phyloP scores from a whole-genome alignment of 1,284 basidiomycete species.

The Neolentinus lepideus region DNA sequence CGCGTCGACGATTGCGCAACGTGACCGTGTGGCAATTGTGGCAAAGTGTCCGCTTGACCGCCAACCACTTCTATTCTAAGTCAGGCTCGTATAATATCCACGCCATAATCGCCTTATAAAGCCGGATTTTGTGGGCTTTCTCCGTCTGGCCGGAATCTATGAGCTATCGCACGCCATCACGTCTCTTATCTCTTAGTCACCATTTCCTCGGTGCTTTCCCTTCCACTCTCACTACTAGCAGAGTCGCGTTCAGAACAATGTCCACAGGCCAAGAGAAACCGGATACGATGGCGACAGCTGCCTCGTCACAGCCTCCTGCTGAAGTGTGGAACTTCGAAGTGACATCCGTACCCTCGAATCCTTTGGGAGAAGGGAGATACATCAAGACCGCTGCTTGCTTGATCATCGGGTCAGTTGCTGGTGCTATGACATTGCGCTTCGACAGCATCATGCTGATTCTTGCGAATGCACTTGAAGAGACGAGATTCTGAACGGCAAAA shows the following conservation, averaged over 20 bases:
- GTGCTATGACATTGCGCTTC: background rate
- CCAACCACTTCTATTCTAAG: background rate
- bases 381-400: constrained; percentile 70
- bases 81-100: background rate
- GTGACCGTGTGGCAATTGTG: background rate
- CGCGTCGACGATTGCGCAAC: background rate
- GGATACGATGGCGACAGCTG: background rate
- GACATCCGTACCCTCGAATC: constrained; percentile 52
- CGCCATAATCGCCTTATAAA: background rate
- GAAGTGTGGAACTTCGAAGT: constrained; percentile 1
- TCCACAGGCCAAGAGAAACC: background rate
- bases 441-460: background rate
- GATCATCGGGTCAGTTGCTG: constrained; percentile 60
- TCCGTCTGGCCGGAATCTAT: background rate
- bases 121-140: background rate
- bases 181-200: background rate
- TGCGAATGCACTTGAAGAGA: constrained; percentile 40
- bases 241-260: background rate
- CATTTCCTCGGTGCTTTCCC: background rate
- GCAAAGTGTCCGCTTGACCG: background rate
- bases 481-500: constrained; percentile 84
- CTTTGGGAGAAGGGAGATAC: constrained; percentile 58
- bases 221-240: background rate
- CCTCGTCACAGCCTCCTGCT: background rate
- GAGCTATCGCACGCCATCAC: background rate